These are phyloP conservation scores for Pseudisothecium myosuroides DNA, from an alignment of 225 moss, liverwort and hornwort genomes.

Conservation along the genomic window DNA sequence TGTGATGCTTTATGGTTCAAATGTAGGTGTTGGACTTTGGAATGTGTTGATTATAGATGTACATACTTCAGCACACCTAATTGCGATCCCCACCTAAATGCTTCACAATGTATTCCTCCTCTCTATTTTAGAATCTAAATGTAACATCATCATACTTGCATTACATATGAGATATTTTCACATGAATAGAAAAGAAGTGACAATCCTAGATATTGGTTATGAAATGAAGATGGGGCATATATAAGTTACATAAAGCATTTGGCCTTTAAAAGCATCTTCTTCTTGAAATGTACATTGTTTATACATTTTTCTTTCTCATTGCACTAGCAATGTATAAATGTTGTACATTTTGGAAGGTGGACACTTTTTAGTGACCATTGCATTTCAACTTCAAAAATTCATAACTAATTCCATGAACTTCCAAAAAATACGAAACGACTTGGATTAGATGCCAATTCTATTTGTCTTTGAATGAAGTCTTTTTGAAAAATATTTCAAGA, in stretches of 20 bases:
- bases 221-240: not conserved
- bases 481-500: not conserved
- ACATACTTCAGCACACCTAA: not conserved
- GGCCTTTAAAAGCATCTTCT: not conserved
- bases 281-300: not conserved
- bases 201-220: not conserved
- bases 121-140: not conserved
- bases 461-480: not conserved
- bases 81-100: not conserved
- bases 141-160: not conserved
- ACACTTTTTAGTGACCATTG: not conserved
- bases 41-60: rapidly evolving
- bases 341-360: rapidly evolving
- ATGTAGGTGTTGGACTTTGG: rapidly evolving
- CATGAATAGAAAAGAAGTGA: not conserved
- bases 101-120: not conserved
- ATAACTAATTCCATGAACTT: not conserved
- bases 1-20: not conserved
- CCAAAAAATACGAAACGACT: not conserved
- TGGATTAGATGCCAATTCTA: not conserved
- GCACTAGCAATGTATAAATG: not conserved
- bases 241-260: rapidly evolving
- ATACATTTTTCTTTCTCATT: not conserved
- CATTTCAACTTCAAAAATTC: not conserved
- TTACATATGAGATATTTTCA: not conserved